These are phyloP conservation scores for Anaeromyces robustus DNA, from an alignment of 192 early-diverging fungal species.

Conservation along the genomic window DNA sequence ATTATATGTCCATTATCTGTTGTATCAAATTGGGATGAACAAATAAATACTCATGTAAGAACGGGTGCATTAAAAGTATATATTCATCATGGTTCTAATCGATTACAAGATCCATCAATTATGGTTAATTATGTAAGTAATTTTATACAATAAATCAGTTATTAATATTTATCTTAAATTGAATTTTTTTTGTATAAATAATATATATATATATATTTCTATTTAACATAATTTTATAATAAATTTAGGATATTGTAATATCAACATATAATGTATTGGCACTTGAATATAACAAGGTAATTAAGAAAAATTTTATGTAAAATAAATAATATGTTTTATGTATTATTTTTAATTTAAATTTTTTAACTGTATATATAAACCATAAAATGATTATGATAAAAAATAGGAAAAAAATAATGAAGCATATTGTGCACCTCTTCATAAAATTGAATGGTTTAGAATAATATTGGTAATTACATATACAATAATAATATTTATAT, in stretches of 20 bases:
- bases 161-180: too few relatives aligned
- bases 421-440: conserved; percentile 18
- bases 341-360: too few relatives aligned
- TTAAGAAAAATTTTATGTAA: background rate
- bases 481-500: too few relatives aligned
- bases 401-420: background rate
- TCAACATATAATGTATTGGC: conserved; percentile 55
- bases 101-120: conserved; percentile 19
- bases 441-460: conserved; percentile 61
- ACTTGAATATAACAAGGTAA: conserved; percentile 27
- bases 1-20: conserved; percentile 57
- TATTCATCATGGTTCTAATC: conserved; percentile 43
- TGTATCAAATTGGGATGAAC: conserved; percentile 59
- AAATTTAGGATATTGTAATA: conserved; percentile 40
- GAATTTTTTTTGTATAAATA: too few relatives aligned
- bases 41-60: conserved; percentile 30
- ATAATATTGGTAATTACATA: conserved; percentile 42
- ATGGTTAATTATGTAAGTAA: conserved; percentile 29
- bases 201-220: background rate
- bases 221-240: background rate
- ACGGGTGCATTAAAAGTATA: conserved; percentile 19
- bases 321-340: too few relatives aligned
- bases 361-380: too few relatives aligned
- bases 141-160: too few relatives aligned
- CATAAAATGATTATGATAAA: background rate